Conservation (phyloP, 805 yeast genomes). For the Kazachstania africana region DNA sequence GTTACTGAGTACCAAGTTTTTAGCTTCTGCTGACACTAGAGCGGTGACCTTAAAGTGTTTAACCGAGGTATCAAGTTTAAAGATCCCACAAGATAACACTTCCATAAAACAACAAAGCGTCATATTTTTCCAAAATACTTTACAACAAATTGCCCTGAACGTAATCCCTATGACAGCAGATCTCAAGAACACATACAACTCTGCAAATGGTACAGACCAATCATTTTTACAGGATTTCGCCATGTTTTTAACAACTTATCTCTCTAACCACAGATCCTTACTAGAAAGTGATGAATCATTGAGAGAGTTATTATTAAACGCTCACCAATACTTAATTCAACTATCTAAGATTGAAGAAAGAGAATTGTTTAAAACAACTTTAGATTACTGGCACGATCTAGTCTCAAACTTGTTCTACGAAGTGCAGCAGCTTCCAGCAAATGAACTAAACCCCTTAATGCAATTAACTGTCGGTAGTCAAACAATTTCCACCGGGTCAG, state of each 20-base stretch:
- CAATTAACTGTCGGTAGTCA: slow-evolving; percentile 41
- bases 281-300: slow-evolving; percentile 46
- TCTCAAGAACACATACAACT: slow-evolving; percentile 56
- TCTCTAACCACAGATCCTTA: slow-evolving; percentile 57
- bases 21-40: slow-evolving; percentile 69
- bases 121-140: slow-evolving; percentile 55
- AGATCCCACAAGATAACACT: slow-evolving; percentile 40
- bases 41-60: slow-evolving; percentile 80
- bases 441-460: slow-evolving; percentile 63
- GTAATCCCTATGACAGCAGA: slow-evolving; percentile 68
- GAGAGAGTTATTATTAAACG: slow-evolving; percentile 50
- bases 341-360: slow-evolving; percentile 88
- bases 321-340: slow-evolving; percentile 73
- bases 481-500: slow-evolving; percentile 39
- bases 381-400: slow-evolving; percentile 87
- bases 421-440: slow-evolving; percentile 66
- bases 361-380: slow-evolving; percentile 87
- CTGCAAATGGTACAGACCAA: slow-evolving; percentile 76
- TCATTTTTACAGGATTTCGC: slow-evolving; percentile 92
- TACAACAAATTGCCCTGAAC: slow-evolving; percentile 50
- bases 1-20: slow-evolving; percentile 61
- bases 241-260: slow-evolving; percentile 77
- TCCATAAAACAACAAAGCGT: slow-evolving; percentile 38
- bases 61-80: slow-evolving; percentile 75
- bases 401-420: slow-evolving; percentile 78